phyloP scores from a whole-genome alignment of 2,329 filamentous ascomycete species.

The Fusarium fracticaudum region DNA sequence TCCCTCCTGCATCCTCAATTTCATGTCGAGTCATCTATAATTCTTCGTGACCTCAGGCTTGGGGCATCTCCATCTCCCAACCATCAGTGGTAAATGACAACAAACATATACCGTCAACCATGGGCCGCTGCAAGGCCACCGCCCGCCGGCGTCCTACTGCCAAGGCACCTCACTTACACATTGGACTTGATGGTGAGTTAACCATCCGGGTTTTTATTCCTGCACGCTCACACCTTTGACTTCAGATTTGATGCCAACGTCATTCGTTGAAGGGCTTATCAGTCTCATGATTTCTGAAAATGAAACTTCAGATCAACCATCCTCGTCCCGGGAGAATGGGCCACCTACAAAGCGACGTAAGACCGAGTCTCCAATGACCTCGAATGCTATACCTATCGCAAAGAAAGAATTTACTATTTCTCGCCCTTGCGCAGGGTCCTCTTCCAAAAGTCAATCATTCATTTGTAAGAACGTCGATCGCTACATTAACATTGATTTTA shows the following conservation, averaged over 20 bases:
- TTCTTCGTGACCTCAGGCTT: not conserved
- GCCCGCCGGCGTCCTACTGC: constrained; percentile 6
- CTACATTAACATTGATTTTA: constrained; percentile 30
- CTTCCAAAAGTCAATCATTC: constrained; percentile 1
- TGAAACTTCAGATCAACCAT: constrained; percentile 6
- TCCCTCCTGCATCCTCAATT: constrained; percentile 28
- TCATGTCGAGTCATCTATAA: constrained; percentile 2
- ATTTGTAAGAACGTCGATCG: constrained; percentile 34
- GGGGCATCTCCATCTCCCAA: not conserved
- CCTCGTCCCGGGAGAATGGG: constrained; percentile 14
- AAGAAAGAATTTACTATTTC: constrained; percentile 40
- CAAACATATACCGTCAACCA: constrained; percentile 1
- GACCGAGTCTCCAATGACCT: constrained; percentile 15
- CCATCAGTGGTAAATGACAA: not conserved
- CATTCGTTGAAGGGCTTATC: constrained; percentile 37
- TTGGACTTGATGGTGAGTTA: constrained; percentile 43
- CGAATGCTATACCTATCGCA: constrained; percentile 41
- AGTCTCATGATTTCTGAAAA: constrained; percentile 30
- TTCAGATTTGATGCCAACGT: constrained; percentile 40
- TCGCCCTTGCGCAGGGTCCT: constrained; percentile 35
- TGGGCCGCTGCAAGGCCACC: constrained; percentile 26
- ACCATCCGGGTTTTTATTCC: not conserved
- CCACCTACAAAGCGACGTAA: constrained; percentile 47
- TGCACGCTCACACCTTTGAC: not conserved
- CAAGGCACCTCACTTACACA: constrained; percentile 1